Percentiles rank a stretch among this genome's conserved stretches.
phyloP scores from a whole-genome alignment of 2,329 filamentous ascomycete species.

The Mycosphaerella sp. region DNA sequence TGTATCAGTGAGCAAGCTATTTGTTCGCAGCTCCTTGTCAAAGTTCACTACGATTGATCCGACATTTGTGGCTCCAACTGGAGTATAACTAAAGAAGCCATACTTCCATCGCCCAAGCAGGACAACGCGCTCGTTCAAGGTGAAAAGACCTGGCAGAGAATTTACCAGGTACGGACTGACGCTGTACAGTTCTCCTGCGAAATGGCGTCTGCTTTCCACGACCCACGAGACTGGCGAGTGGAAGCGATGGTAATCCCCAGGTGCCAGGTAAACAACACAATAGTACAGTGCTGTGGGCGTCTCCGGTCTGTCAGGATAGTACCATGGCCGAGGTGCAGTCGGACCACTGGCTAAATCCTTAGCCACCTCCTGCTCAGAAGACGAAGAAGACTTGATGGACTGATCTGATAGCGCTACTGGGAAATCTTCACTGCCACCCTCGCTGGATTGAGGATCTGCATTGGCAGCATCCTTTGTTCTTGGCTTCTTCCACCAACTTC shows the following conservation, averaged over 20 bases:
- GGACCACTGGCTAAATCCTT: constrained; percentile 69
- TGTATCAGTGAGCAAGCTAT: constrained; percentile 86
- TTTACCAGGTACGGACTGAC: constrained; percentile 93
- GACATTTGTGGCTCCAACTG: constrained; percentile 95
- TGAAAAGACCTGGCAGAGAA: constrained; percentile 89
- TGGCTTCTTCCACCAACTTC: constrained; percentile 29
- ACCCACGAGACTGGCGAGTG: constrained; percentile 96
- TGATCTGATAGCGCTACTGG: constrained; percentile 53
- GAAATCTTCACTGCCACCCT: constrained; percentile 27
- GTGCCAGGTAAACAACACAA: constrained; percentile 89
- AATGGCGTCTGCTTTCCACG: constrained; percentile 89
- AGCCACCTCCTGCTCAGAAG: constrained; percentile 75
- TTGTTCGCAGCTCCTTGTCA: constrained; percentile 87
- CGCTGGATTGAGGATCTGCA: constrained; percentile 15
- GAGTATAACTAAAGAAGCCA: constrained; percentile 95
- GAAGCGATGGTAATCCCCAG: constrained; percentile 97
- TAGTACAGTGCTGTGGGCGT: constrained; percentile 73
- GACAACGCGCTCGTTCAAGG: constrained; percentile 91
- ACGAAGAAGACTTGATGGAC: constrained; percentile 59
- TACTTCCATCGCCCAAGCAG: constrained; percentile 90
- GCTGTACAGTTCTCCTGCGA: constrained; percentile 90
- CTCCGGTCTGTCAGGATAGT: constrained; percentile 35
- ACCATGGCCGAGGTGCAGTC: constrained; percentile 50
- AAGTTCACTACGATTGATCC: constrained; percentile 97
- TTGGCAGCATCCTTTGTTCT: constrained; percentile 22